A percentile compares a stretch with the other conserved stretches of the same genome.
phyloP scores from a whole-genome alignment of 257 asterid genomes.

The Solanum tacnaense region DNA sequence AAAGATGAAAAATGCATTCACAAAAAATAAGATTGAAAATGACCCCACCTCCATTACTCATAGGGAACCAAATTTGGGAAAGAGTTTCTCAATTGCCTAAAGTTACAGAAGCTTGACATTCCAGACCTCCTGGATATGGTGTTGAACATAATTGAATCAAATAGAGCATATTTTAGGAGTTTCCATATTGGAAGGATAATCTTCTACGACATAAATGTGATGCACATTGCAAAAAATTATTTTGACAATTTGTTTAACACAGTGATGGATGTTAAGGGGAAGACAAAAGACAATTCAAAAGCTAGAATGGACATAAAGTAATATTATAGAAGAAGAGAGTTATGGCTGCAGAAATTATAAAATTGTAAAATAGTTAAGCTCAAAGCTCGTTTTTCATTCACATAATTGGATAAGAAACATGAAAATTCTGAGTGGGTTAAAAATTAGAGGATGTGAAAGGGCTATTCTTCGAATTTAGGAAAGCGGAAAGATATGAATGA shows the following conservation, averaged over 20 bases:
- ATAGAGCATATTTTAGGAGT: not conserved
- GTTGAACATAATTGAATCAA: not conserved
- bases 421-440: not conserved
- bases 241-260: not conserved
- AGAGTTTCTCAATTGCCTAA: not conserved
- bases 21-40: not conserved
- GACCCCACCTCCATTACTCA: not conserved
- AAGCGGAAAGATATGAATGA: not conserved
- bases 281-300: not conserved
- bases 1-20: not conserved
- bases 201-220: not conserved
- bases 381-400: not conserved
- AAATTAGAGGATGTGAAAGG: not conserved
- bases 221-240: too few relatives aligned
- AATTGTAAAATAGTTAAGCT: not conserved
- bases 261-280: not conserved
- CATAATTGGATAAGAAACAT: not conserved
- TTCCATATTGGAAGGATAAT: not conserved
- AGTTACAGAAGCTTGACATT: not conserved
- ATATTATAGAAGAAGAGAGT: not conserved
- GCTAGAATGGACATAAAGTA: not conserved
- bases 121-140: not conserved
- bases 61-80: not conserved
- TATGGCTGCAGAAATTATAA: not conserved
- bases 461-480: not conserved